These are phyloP conservation scores for Microcyclosporella mali DNA, from an alignment of 2,329 filamentous ascomycete genomes.

Conservation along the genomic window DNA sequence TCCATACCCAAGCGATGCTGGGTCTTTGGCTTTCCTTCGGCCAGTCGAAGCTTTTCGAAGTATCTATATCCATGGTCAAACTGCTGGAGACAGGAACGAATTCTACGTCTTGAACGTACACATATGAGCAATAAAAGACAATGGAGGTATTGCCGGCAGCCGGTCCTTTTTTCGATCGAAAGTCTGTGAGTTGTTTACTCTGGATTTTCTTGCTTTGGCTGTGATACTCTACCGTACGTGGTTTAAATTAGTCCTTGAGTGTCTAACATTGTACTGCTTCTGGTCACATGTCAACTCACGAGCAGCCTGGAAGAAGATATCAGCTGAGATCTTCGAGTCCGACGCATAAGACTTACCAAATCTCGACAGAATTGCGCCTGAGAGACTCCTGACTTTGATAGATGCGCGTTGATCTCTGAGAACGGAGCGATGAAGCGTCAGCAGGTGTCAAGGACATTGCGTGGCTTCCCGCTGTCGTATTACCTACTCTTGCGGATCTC, in stretches of 20 bases:
- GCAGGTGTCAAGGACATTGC: too few relatives aligned
- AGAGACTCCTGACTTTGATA: constrained; percentile 44
- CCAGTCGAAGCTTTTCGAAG: constrained; percentile 55
- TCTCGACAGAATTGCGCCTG: constrained; percentile 49
- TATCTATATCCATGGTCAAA: constrained; percentile 30
- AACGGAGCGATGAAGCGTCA: too few relatives aligned
- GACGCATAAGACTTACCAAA: constrained; percentile 23
- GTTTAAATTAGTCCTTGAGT: too few relatives aligned
- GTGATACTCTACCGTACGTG: too few relatives aligned
- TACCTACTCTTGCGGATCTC: constrained; percentile 52
- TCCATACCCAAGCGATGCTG: constrained; percentile 51
- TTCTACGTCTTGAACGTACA: constrained; percentile 31
- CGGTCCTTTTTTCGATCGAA: constrained; percentile 46
- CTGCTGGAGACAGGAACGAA: too few relatives aligned
- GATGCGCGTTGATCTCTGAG: constrained; percentile 49
- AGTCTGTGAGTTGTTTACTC: constrained; percentile 43
- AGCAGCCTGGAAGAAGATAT: constrained; percentile 24
- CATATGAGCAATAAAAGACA: constrained; percentile 31
- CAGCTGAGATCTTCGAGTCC: too few relatives aligned
- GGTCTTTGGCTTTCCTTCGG: constrained; percentile 48
- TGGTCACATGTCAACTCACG: too few relatives aligned
- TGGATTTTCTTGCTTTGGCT: constrained; percentile 36
- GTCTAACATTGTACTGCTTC: too few relatives aligned
- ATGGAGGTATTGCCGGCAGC: constrained; percentile 44
- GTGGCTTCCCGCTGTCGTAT: too few relatives aligned